These are phyloP conservation scores for Hypoxylon subgilvum DNA, from an alignment of 495 filamentous ascomycete genomes.

Conservation along the genomic window DNA sequence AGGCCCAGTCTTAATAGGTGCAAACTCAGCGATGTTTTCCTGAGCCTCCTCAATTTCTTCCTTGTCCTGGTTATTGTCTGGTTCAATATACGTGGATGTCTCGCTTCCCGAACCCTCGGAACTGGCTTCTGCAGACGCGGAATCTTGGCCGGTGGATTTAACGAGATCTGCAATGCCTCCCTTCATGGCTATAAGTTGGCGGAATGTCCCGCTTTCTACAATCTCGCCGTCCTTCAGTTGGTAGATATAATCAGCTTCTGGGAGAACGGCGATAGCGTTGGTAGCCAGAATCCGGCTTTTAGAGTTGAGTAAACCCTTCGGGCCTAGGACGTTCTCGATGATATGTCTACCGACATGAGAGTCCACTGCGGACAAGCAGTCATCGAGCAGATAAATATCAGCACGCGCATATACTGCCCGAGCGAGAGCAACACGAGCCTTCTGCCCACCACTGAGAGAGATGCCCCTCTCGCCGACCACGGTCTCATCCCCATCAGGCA, in stretches of 20 bases:
- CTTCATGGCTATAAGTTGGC: conserved; percentile 90
- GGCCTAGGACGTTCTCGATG: conserved; percentile 89
- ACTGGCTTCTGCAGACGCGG: conserved; percentile 41
- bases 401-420: conserved; percentile 95
- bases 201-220: conserved; percentile 85
- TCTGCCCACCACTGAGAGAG: conserved; percentile 95
- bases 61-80: conserved; percentile 52
- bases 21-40: conserved; percentile 69
- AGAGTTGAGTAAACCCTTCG: conserved; percentile 76
- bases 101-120: conserved; percentile 60
- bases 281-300: conserved; percentile 96
- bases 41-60: conserved; percentile 74
- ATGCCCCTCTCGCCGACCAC: conserved; percentile 98
- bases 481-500: conserved; percentile 96
- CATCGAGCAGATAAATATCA: conserved; percentile 96
- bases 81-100: conserved; percentile 65
- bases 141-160: conserved; percentile 69
- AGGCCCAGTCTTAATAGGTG: conserved; percentile 68
- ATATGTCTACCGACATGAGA: conserved; percentile 96
- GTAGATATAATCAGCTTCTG: conserved; percentile 81
- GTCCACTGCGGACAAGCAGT: conserved; percentile 93
- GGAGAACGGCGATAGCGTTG: conserved; percentile 91
- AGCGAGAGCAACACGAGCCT: conserved; percentile 91
- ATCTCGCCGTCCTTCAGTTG: conserved; percentile 83
- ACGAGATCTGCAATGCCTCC: conserved; percentile 87